phyloP scores from a whole-genome alignment of 78 protist genomes.

The Chrysochromulina tobinii region DNA sequence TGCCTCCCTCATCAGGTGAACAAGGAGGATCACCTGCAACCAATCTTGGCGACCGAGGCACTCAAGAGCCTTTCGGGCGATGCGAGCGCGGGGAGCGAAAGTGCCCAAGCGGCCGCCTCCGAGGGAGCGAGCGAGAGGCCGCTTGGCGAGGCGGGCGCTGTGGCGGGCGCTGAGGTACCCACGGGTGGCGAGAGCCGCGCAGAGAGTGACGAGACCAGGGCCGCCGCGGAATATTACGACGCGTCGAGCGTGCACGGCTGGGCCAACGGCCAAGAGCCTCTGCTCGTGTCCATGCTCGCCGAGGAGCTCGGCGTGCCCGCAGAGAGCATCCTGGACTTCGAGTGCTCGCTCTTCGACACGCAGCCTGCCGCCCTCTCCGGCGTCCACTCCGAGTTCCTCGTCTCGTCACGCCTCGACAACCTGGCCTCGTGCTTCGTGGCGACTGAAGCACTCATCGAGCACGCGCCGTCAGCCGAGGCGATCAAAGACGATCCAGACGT shows the following conservation, averaged over 20 bases:
- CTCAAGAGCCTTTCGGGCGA: neutral
- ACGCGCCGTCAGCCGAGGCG: neutral
- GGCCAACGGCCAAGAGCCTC: conserved; percentile 10
- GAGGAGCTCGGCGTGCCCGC: conserved; percentile 59
- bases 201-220: neutral
- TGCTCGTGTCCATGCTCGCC: conserved; percentile 57
- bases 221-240: too few species aligned
- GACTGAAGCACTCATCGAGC: conserved; percentile 39
- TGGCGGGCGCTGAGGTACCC: neutral
- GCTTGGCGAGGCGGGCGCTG: neutral
- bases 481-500: neutral
- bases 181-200: conserved; percentile 48
- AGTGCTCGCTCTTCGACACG: conserved; percentile 78
- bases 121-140: too few species aligned
- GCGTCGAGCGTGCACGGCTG: too few species aligned
- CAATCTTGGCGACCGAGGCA: conserved; percentile 64
- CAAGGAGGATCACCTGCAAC: conserved; percentile 76
- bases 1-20: conserved; percentile 46
- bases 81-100: neutral
- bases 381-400: conserved; percentile 75
- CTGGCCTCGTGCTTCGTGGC: conserved; percentile 73
- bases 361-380: conserved; percentile 87
- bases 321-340: conserved; percentile 76
- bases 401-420: conserved; percentile 92
- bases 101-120: neutral